A percentile compares a stretch with the other conserved stretches of the same genome.
Conservation (phyloP, 139 green algal genomes). For the Nannochloris sp. region DNA sequence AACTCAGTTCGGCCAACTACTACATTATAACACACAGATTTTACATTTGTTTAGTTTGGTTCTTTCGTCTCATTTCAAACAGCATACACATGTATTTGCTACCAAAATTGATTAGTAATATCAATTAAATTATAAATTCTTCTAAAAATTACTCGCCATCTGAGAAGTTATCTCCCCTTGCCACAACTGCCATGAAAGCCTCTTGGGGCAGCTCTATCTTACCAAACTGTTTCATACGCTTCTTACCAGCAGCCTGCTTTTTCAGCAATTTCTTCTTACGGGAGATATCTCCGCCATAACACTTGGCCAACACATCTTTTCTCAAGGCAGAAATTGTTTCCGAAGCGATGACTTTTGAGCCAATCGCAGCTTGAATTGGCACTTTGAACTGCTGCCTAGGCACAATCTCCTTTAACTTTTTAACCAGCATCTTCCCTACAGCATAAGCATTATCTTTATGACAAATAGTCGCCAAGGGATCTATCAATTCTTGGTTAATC, state of each 20-base stretch:
- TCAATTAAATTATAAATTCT: too few relatives aligned
- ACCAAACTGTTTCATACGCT: conserved; percentile 84
- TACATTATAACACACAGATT: too few relatives aligned
- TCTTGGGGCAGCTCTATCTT: conserved; percentile 89
- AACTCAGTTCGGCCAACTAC: too few relatives aligned
- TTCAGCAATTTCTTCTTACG: conserved; percentile 93
- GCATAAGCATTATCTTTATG: conserved; percentile 71
- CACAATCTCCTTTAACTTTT: conserved; percentile 93
- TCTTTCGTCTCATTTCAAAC: too few relatives aligned
- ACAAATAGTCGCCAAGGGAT: conserved; percentile 78
- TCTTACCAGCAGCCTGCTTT: conserved; percentile 95
- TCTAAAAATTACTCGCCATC: too few relatives aligned
- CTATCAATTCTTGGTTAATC: conserved; percentile 81
- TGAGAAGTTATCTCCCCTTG: too few relatives aligned
- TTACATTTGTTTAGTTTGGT: too few relatives aligned
- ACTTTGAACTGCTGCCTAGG: conserved; percentile 88
- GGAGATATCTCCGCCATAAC: conserved; percentile 67
- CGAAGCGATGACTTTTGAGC: conserved; percentile 71
- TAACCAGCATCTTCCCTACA: conserved; percentile 58
- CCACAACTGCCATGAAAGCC: conserved; percentile 97
- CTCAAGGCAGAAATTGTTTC: conserved; percentile 68
- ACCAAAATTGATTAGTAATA: too few relatives aligned
- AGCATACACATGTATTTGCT: too few relatives aligned
- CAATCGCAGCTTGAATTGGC: conserved; percentile 79
- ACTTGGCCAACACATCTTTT: conserved; percentile 96